Base-by-base conservation (phyloP, 2,329 filamentous ascomycete species). In the Rosellinia necatrix region DNA sequence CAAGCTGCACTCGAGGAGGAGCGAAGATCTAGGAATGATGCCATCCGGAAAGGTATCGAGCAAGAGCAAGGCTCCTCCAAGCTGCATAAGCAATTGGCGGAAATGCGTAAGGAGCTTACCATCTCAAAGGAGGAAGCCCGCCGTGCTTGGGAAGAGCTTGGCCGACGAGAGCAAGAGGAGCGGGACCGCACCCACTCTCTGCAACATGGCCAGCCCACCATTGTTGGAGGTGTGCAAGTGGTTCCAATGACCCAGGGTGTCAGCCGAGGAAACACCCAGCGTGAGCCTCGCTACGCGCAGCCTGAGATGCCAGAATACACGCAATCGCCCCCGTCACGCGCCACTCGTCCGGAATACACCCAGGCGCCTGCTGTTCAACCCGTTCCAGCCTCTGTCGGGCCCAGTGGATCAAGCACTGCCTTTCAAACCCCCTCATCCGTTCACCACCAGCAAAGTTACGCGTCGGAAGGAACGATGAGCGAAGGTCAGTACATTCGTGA, bases 71-170 rank as follows among this genome's bases (percentile, higher is more conserved):
- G 90, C 51, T 90, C 87, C 64, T 76, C 78, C 32, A 86, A 85
- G 67, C 83, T 86, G 0, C 88, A 96, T 64, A 90, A 91, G 68
- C 81, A 91, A 64, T 82, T 96, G n/a, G 80, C 82, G 13, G 94
- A 97, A 72, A 92, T 96, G 89, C 89, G 89, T 66, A 90, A 94
- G 61, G 94, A 99, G 74, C 80, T 97, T 34, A 84, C 89, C 66
- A 99, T 99, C 59, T 96, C 92, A 34, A 97, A 96, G 70, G 93
- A 97, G 65, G 94, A 99, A 74, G 93, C 94, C 7, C 86, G 93
- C 30, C 85, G 94, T 54, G 94, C 94, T 1, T 99, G 94, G 94
- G 94, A 99, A 75, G 94, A 97, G 73, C 84, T 99, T 1, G 94
- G 94, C 21, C 84, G 93, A 48, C 86, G 92, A 48, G 94, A 97